Conservation (phyloP, 75 land plant genomes). For the Sequoiadendron giganteum region DNA sequence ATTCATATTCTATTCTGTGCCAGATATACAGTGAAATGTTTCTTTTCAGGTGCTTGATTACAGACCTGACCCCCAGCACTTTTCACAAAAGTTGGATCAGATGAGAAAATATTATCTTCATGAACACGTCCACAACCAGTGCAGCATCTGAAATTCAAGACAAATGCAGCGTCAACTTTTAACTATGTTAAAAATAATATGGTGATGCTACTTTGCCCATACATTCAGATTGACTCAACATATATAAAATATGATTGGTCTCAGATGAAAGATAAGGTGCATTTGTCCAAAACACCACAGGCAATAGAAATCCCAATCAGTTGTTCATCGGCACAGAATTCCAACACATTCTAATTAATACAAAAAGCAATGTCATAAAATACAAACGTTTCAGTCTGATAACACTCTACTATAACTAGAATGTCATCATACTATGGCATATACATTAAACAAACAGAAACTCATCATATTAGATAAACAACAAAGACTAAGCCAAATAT, state of each 20-base stretch:
- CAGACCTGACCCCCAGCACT: conserved; percentile 63
- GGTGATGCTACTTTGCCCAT: not conserved
- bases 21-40: not conserved
- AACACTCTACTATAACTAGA: not conserved
- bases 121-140: conserved; percentile 66
- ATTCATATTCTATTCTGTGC: not conserved
- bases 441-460: not conserved
- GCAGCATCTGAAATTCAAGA: conserved; percentile 49
- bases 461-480: not conserved
- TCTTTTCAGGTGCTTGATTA: not conserved
- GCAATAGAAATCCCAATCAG: not conserved
- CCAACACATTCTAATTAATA: not conserved
- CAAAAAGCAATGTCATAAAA: not conserved
- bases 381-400: not conserved
- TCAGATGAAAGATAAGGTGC: conserved; percentile 19
- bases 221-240: not conserved
- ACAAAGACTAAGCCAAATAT: not conserved
- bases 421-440: not conserved
- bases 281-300: conserved; percentile 14
- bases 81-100: conserved; percentile 59
- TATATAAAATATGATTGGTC: not conserved
- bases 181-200: not conserved
- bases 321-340: not conserved
- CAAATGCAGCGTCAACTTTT: not conserved
- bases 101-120: conserved; percentile 43